Base-by-base conservation (phyloP, 805 yeast species). In the Yarrowia divulgata region DNA sequence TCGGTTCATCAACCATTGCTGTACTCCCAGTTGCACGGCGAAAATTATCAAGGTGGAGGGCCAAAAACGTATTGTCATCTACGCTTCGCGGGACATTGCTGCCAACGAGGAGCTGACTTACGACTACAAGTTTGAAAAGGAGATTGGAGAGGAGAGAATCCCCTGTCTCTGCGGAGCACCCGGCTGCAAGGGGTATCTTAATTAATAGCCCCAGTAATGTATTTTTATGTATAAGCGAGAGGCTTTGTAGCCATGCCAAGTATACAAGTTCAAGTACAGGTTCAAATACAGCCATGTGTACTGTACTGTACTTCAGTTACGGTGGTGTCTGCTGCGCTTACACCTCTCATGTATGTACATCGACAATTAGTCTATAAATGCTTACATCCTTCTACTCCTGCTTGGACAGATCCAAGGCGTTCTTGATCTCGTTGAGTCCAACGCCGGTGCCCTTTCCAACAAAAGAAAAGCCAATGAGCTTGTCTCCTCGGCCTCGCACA, bases 11-110 rank as follows among this genome's bases (percentile, higher is more conserved):
- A 95, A 95, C 75, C 99, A 95, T 78, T 93, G 98, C 77, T 95
- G 99, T 80, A 90, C 90, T 67, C 99, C 99, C 1, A 93, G 97
- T 73, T 95, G 99, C 80, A 93, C 97, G 0, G 98, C 99, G 1
- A 94, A 93, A 76, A 93, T 95, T 75, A 93, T 93, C 75, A 92
- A 92, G 77, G 98, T 93, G 48, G 98, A 93, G 70, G 98, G 98
- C 4, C 89, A 86, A 74, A 92, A 91, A 79, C 85, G 98, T 77
- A 94, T 95, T 81, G 98, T 93, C 67, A 93, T 95, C 39, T 95
- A 94, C 78, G 98, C 99, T 0, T 81, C 91, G 72, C 81, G 96
- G 60, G 97, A 94, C 76, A 89, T 95, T 70, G 90, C 83, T 4
- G 90, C 95, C 6, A 91, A 78, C 69, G 84, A 81, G 70, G 99